These are phyloP conservation scores for Pugionium dolabratum DNA, from an alignment of 345 rosid species.

Conservation along the genomic window DNA sequence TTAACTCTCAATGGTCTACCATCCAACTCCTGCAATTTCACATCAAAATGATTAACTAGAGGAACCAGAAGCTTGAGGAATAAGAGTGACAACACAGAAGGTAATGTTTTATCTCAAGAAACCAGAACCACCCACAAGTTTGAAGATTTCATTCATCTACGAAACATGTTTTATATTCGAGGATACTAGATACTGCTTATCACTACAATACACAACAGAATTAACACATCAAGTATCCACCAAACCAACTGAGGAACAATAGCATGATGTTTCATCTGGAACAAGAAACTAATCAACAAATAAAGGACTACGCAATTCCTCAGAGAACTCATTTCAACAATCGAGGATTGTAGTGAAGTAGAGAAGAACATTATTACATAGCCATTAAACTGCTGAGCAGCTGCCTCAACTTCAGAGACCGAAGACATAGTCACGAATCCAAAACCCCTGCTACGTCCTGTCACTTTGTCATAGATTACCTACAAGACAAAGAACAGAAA, in stretches of 20 bases:
- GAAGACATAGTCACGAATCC: slow-evolving; percentile 95
- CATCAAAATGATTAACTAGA: neutral
- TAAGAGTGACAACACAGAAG: neutral
- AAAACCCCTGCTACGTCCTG: slow-evolving; percentile 97
- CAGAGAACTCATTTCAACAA: neutral
- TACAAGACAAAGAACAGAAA: slow-evolving; percentile 36
- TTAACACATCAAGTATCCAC: neutral
- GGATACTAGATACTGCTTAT: too few relatives aligned
- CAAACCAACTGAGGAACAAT: too few relatives aligned
- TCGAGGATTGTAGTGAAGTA: neutral
- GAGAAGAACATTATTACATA: slow-evolving; percentile 55
- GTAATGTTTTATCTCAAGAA: neutral
- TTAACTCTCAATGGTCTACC: slow-evolving; percentile 94
- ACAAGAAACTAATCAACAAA: neutral
- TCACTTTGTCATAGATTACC: slow-evolving; percentile 92
- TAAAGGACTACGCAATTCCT: neutral
- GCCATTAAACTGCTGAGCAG: slow-evolving; percentile 83
- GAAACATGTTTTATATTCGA: neutral
- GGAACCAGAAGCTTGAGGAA: slow-evolving; percentile 9
- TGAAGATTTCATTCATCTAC: slow-evolving; percentile 1
- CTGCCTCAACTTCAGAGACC: slow-evolving; percentile 69
- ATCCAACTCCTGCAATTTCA: slow-evolving; percentile 67
- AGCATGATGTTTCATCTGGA: too few relatives aligned
- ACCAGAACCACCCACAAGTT: slow-evolving; percentile 16
- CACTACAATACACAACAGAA: neutral